Evolutionary conservation across 768 basidiomycete species (phyloP).

Genomic region (Kwoniella newhampshirensis): DNA sequence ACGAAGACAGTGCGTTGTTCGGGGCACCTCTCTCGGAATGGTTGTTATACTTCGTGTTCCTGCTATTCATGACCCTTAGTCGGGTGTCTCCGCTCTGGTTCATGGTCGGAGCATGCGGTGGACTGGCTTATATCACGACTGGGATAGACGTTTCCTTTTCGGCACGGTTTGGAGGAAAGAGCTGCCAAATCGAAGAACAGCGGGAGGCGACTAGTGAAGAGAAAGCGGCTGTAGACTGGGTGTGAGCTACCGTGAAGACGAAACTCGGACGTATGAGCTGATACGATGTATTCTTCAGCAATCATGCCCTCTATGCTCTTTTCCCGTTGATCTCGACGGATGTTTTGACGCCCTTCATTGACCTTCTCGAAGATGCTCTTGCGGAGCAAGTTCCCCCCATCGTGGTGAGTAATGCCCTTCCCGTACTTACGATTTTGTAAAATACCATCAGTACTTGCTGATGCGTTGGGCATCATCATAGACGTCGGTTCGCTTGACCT

Average conservation of each 20-base stretch:
- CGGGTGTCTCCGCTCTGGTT: background rate
- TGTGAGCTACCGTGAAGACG: too few relatives aligned
- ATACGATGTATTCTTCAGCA: slow-evolving; percentile 28
- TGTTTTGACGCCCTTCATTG: slow-evolving; percentile 51
- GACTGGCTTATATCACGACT: background rate
- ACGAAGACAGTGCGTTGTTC: too few relatives aligned
- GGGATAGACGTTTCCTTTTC: background rate
- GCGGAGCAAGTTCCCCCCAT: slow-evolving; percentile 50
- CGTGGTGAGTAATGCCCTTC: slow-evolving; percentile 33
- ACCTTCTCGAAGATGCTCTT: slow-evolving; percentile 53
- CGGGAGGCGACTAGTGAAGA: background rate
- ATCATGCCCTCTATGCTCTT: slow-evolving; percentile 48
- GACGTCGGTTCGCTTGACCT: slow-evolving; percentile 50
- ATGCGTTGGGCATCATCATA: slow-evolving; percentile 4
- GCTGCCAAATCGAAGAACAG: too few relatives aligned
- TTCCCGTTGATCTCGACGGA: slow-evolving; percentile 52
- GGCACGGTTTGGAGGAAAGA: background rate
- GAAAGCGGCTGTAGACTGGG: slow-evolving; percentile 19
- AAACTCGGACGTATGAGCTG: background rate
- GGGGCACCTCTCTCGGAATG: too few relatives aligned
- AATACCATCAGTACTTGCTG: background rate
- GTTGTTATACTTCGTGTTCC: too few relatives aligned
- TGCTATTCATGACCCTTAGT: background rate
- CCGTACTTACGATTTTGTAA: background rate
- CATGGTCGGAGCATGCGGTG: too few relatives aligned